Evolutionary conservation across 2,329 filamentous ascomycete genomes (phyloP), one percentile per base, ranked within the genome.

Genomic region (Ophiocordyceps camponoti-rufipedis): DNA sequence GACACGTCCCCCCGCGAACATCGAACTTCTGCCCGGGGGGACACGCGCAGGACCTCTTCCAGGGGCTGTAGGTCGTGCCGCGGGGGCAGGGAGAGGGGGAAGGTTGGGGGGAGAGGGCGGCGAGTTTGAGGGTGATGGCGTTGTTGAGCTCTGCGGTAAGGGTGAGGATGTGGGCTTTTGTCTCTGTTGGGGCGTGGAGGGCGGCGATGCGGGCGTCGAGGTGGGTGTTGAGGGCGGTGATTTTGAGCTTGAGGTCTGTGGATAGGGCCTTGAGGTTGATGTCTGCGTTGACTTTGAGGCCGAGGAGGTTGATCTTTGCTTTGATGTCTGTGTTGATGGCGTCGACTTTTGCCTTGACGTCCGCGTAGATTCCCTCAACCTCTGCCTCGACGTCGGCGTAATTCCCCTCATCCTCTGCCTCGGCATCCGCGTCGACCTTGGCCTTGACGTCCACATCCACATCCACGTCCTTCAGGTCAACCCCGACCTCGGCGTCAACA

Each of bases 11-110:
- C 44, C 49, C 45, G 41, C 52, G 47, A 41, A 59, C 48, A 41
- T 69, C 63, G 48, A 61, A 62, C 46, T 58, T 54, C 55, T 64
- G 59, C 47, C 65, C 67, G 13, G 64, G 60, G 13, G 60, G 49
- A 48, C 68, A 69, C 14, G 67, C 55, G 55, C 69, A 71, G 31
- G 66, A 46, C 52, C 57, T 58, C 48, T 56, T 57, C 61, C 61
- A 64, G 48, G 57, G 54, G 54, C 56, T 58, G 57, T 64, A 64
- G 51, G 44, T 49, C 61, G 63, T 63, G 51, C 49, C 48, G 12
- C 45, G 47, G 33, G 60, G 61, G 54, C 61, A 64, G 38, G 47
- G 46, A 55, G 41, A 53, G 52, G 42, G 55, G 50, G 35, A n/a
- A n/a, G n/a, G n/a, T n/a, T n/a, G 52, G 49, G 33, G 54, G 47